phyloP scores from a whole-genome alignment of 1,284 basidiomycete genomes.

The Dichomitus squalens region DNA sequence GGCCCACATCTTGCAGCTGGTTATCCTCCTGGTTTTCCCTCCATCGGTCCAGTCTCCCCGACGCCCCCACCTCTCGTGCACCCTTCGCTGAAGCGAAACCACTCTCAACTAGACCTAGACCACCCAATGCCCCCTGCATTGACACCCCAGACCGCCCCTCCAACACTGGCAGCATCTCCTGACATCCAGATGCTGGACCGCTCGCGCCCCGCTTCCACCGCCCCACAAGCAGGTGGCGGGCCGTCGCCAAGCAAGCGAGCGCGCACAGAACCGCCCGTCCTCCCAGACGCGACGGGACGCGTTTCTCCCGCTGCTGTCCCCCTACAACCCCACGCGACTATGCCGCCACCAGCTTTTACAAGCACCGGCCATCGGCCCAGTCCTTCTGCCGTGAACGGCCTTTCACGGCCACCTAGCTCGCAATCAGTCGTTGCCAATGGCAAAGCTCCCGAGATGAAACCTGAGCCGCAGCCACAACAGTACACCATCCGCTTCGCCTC shows the following conservation, averaged over 20 bases:
- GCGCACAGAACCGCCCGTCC: slow-evolving; percentile 53
- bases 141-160: slow-evolving; percentile 29
- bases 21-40: slow-evolving; percentile 47
- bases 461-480: slow-evolving; percentile 16
- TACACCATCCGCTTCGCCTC: slow-evolving; percentile 65
- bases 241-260: slow-evolving; percentile 68
- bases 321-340: slow-evolving; percentile 20
- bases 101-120: slow-evolving; percentile 47
- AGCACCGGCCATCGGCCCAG: slow-evolving; percentile 8
- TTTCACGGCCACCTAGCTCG: slow-evolving; percentile 26
- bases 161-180: slow-evolving; percentile 42
- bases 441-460: slow-evolving; percentile 21
- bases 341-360: slow-evolving; percentile 20
- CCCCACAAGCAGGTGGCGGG: slow-evolving; percentile 47
- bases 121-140: slow-evolving; percentile 19
- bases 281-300: slow-evolving; percentile 19
- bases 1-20: slow-evolving; percentile 38
- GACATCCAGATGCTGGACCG: slow-evolving; percentile 50
- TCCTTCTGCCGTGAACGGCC: slow-evolving; percentile 18
- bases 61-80: slow-evolving; percentile 50
- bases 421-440: slow-evolving; percentile 26
- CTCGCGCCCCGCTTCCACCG: slow-evolving; percentile 50
- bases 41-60: slow-evolving; percentile 41
- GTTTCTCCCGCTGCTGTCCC: slow-evolving; percentile 10
- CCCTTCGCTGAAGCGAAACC: slow-evolving; percentile 46